phyloP scores from a whole-genome alignment of 306 rosid genomes.

The Castanopsis chinensis region DNA sequence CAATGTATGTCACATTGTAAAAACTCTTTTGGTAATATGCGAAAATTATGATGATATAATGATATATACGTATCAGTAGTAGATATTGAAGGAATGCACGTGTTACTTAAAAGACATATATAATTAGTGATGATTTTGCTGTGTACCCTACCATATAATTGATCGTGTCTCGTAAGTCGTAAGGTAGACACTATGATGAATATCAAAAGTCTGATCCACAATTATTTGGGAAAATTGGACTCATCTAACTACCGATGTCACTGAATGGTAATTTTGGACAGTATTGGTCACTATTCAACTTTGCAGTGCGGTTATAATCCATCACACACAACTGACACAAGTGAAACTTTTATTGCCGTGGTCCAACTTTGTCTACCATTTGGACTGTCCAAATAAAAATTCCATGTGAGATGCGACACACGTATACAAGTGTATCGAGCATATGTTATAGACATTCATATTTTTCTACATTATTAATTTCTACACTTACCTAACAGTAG shows the following conservation, averaged over 20 bases:
- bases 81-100: not conserved
- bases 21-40: not conserved
- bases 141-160: not conserved
- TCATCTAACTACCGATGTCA: not conserved
- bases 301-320: slow-evolving; percentile 16
- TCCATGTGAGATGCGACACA: slow-evolving; percentile 14
- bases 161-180: not conserved
- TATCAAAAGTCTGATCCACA: not conserved
- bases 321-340: not conserved
- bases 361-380: slow-evolving; percentile 10
- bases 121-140: not conserved
- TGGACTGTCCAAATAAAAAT: slow-evolving; percentile 13
- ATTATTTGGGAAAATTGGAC: not conserved
- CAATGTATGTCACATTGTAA: not conserved
- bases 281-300: not conserved
- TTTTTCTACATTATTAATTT: slow-evolving; percentile 21
- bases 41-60: not conserved
- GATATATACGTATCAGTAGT: not conserved
- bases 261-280: slow-evolving; percentile 21
- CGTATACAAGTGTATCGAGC: slow-evolving; percentile 14
- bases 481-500: slow-evolving; percentile 34
- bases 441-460: not conserved
- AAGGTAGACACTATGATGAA: not conserved
- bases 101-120: not conserved
- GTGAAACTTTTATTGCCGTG: slow-evolving; percentile 25